Percentiles rank a stretch among this genome's conserved stretches.
Conservation (phyloP, 2,329 filamentous ascomycete genomes). For the Calycina herbarum region DNA sequence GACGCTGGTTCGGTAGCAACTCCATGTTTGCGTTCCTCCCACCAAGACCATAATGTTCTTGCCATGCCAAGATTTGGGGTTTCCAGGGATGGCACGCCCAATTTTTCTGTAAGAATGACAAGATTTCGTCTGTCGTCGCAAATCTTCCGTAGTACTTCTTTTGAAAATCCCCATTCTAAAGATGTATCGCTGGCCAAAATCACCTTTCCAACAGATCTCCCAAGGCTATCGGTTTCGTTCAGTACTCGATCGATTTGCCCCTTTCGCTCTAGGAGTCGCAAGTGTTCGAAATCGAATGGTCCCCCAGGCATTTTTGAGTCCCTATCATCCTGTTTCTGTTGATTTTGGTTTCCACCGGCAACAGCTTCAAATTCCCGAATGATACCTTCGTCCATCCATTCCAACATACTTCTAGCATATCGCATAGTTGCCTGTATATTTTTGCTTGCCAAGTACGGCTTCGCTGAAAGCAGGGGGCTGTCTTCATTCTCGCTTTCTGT, state of each 20-base stretch:
- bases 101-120: slow-evolving; percentile 80
- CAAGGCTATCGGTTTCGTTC: slow-evolving; percentile 45
- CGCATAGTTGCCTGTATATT: slow-evolving; percentile 87
- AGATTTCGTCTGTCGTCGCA: slow-evolving; percentile 78
- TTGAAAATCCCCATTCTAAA: slow-evolving; percentile 93
- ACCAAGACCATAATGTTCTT: slow-evolving; percentile 77
- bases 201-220: slow-evolving; percentile 59
- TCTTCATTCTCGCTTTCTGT: slow-evolving; percentile 56
- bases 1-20: slow-evolving; percentile 56
- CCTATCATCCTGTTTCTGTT: slow-evolving; percentile 44
- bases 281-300: slow-evolving; percentile 86
- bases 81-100: slow-evolving; percentile 42
- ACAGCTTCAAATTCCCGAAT: slow-evolving; percentile 85
- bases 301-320: slow-evolving; percentile 51
- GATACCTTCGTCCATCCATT: slow-evolving; percentile 98
- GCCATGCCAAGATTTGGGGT: slow-evolving; percentile 51
- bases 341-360: slow-evolving; percentile 43
- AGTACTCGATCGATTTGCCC: slow-evolving; percentile 74
- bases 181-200: slow-evolving; percentile 90
- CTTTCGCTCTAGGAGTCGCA: slow-evolving; percentile 80
- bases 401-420: slow-evolving; percentile 91
- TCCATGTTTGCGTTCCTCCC: slow-evolving; percentile 67
- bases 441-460: slow-evolving; percentile 80
- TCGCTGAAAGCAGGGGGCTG: slow-evolving; percentile 52
- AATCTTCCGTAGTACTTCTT: slow-evolving; percentile 71